A percentile compares a stretch with the other conserved stretches of the same genome.
These are phyloP conservation scores for Buxus sempervirens DNA, from an alignment of 164 flowering plant genomes.

Conservation along the genomic window DNA sequence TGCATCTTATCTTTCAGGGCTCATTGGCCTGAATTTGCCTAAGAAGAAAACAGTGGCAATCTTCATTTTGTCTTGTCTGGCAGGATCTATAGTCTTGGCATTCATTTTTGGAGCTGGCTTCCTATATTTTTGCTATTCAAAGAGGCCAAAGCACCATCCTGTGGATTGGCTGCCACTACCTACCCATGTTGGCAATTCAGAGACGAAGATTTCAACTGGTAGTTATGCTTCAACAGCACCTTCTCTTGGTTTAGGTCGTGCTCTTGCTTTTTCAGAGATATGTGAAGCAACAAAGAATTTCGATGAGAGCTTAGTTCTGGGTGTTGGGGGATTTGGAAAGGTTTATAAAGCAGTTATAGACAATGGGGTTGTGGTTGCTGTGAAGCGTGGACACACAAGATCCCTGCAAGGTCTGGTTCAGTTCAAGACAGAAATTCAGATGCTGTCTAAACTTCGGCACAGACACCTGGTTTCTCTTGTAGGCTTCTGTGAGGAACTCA, in stretches of 20 bases:
- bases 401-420: constrained; percentile 45
- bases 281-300: constrained; percentile 46
- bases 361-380: constrained; percentile 39
- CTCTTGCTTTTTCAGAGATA: constrained; percentile 35
- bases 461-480: constrained; percentile 51
- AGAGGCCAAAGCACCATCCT: constrained; percentile 21
- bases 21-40: constrained; percentile 2
- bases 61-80: constrained; percentile 21
- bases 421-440: constrained; percentile 49
- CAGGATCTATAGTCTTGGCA: constrained; percentile 22
- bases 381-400: constrained; percentile 46
- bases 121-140: constrained; percentile 11
- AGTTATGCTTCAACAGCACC: constrained; percentile 33
- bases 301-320: constrained; percentile 39
- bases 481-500: constrained; percentile 49
- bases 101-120: constrained; percentile 13
- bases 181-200: constrained; percentile 32
- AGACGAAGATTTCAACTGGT: constrained; percentile 32
- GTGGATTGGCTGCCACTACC: constrained; percentile 30
- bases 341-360: constrained; percentile 42
- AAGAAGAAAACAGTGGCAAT: constrained; percentile 21
- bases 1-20: constrained; percentile 15
- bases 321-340: constrained; percentile 52
- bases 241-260: constrained; percentile 29
- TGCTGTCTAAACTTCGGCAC: constrained; percentile 50